These are phyloP conservation scores for Cyclotella kingstonii DNA, from an alignment of 108 stramenopile species.

Conservation along the genomic window DNA sequence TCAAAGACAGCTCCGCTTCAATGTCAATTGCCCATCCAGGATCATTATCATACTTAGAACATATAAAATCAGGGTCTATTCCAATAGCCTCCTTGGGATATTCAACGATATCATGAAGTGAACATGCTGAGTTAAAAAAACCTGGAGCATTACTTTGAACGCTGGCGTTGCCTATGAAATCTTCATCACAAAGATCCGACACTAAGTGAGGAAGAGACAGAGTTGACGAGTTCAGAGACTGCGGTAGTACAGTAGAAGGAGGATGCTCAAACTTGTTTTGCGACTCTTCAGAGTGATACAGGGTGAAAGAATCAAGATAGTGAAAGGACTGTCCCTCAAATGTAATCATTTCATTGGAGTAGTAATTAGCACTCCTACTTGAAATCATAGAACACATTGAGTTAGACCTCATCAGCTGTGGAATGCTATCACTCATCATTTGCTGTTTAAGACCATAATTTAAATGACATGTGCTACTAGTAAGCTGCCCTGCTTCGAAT, in stretches of 20 bases:
- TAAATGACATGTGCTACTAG: background rate
- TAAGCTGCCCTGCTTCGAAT: background rate
- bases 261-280: too few species aligned
- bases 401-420: background rate
- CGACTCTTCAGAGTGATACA: background rate
- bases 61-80: background rate
- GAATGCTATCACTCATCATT: background rate
- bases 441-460: background rate
- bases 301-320: constrained; percentile 41
- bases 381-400: background rate
- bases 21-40: constrained; percentile 7
- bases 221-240: background rate
- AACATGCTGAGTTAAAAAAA: background rate
- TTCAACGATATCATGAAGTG: background rate
- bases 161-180: background rate
- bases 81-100: background rate
- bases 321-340: constrained; percentile 61
- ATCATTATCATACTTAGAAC: background rate
- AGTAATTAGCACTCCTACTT: background rate
- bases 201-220: constrained; percentile 1
- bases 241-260: constrained; percentile 3
- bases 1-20: constrained; percentile 2
- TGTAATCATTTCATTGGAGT: constrained; percentile 50
- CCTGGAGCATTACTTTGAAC: background rate
- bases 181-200: background rate